phyloP scores from a whole-genome alignment of 306 rosid species.

The Coriaria nepalensis region DNA sequence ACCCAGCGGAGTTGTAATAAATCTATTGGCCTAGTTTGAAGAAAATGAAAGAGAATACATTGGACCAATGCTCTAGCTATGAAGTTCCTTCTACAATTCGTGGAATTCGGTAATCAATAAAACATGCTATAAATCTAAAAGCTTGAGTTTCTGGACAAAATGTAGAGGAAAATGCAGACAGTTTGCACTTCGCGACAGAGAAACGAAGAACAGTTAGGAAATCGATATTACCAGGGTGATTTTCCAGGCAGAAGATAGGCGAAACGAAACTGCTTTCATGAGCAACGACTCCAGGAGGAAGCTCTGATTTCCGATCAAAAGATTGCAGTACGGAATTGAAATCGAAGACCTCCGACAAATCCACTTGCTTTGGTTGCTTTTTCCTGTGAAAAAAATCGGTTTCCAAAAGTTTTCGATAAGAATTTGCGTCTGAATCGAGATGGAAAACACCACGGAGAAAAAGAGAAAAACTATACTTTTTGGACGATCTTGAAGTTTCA shows the following conservation, averaged over 20 bases:
- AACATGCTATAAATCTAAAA: too few relatives aligned
- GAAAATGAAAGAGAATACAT: too few relatives aligned
- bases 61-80: too few relatives aligned
- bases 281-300: conserved; percentile 37
- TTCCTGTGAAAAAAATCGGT: conserved; percentile 33
- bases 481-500: conserved; percentile 35
- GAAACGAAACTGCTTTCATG: conserved; percentile 21
- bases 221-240: conserved; percentile 47
- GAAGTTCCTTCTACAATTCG: too few relatives aligned
- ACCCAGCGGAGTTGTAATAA: too few relatives aligned
- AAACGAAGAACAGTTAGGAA: background rate
- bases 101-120: too few relatives aligned
- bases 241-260: conserved; percentile 55
- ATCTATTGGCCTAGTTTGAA: too few relatives aligned
- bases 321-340: conserved; percentile 51
- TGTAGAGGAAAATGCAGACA: too few relatives aligned
- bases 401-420: background rate
- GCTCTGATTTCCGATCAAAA: conserved; percentile 22
- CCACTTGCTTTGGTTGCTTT: conserved; percentile 53
- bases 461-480: conserved; percentile 28
- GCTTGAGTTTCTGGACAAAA: too few relatives aligned
- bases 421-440: background rate
- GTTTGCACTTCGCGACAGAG: background rate
- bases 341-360: conserved; percentile 69
- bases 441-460: background rate